Base-by-base conservation (phyloP, 2,329 filamentous ascomycete species). In the Verticillium nonalfalfae region DNA sequence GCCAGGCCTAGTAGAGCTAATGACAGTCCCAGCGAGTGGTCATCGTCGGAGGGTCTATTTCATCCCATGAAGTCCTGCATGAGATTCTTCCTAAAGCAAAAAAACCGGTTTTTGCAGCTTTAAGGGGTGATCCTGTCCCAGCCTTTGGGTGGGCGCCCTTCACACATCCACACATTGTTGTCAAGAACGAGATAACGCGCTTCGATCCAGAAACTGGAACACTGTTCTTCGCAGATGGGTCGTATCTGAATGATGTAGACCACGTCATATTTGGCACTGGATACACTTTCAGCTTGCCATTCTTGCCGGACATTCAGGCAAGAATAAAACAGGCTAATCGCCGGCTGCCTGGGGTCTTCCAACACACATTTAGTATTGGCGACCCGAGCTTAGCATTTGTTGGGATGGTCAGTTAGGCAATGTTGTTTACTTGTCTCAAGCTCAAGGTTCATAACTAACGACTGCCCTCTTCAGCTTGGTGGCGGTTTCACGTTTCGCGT, bases 231-330 rank as follows among this genome's bases (percentile, higher is more conserved):
- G 75, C 77, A 55, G 82, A 86, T 58, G 82, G 82, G 0, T 78
- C 77, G 0, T 73, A 66, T 0, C 70, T 83, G 0, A 68, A 77
- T 0, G 74, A 79, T 5, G 78, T 87, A 9, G 84, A 88, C 64
- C 70, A 82, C 59, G 76, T 87, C 34, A 79, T 87, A 50, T 85
- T 87, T 60, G 84, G 81, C 4, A 87, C 85, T 0, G 85, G 85
- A 0, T 86, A 85, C 66, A 79, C 78, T 0, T 86, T 83, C 78
- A 82, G 81, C 2, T 69, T 86, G 0, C 83, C 82, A 0, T 87
- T 83, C 66, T 66, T 85, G 7, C 78, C 79, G 0, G 66, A 79
- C 1, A 74, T 85, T 0, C 73, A 78, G 35, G 72, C 80, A 33
- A 71, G 76, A 15, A 80, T 81, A 61, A 78, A 61, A 26, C 68